These are phyloP conservation scores for Ascochyta viciae-villosae DNA, from an alignment of 2,329 filamentous ascomycete genomes.

Conservation along the genomic window DNA sequence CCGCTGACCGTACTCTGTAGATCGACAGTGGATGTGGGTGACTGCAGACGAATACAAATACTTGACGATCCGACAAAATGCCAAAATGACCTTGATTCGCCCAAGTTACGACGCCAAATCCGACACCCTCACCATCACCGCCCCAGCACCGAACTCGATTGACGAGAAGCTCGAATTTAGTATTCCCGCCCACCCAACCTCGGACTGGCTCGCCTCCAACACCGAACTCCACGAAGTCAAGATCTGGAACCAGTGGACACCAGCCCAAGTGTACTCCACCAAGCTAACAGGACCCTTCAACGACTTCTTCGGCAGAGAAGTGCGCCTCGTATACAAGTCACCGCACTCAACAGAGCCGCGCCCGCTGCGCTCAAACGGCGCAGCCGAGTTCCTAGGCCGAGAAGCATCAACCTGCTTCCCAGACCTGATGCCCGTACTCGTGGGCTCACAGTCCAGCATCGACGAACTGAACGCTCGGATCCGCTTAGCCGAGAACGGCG, in stretches of 20 bases:
- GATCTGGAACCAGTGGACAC: constrained; percentile 67
- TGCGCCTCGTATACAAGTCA: constrained; percentile 68
- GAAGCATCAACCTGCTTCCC: constrained; percentile 64
- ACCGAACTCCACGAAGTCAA: constrained; percentile 59
- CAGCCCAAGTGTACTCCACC: constrained; percentile 62
- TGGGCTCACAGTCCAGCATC: constrained; percentile 64
- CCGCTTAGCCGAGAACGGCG: constrained; percentile 41
- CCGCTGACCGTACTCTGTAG: constrained; percentile 38
- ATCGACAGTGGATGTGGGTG: constrained; percentile 72
- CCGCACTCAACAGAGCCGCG: constrained; percentile 57
- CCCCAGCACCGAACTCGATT: constrained; percentile 48
- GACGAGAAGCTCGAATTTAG: constrained; percentile 50
- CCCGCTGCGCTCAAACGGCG: constrained; percentile 63
- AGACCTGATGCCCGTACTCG: constrained; percentile 64
- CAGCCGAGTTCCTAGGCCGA: constrained; percentile 60
- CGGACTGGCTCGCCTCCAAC: constrained; percentile 62
- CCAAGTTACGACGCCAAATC: constrained; percentile 57
- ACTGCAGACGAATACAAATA: constrained; percentile 62
- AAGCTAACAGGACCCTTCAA: constrained; percentile 62
- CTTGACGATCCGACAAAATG: constrained; percentile 67
- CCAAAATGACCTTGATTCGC: constrained; percentile 69
- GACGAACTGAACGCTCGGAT: constrained; percentile 65
- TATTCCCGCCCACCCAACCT: constrained; percentile 63
- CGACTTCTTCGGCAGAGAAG: constrained; percentile 62
- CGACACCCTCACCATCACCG: constrained; percentile 58